Evolutionary conservation across 305 asterid genomes (phyloP).

Genomic region (Fraxinus baroniana): DNA sequence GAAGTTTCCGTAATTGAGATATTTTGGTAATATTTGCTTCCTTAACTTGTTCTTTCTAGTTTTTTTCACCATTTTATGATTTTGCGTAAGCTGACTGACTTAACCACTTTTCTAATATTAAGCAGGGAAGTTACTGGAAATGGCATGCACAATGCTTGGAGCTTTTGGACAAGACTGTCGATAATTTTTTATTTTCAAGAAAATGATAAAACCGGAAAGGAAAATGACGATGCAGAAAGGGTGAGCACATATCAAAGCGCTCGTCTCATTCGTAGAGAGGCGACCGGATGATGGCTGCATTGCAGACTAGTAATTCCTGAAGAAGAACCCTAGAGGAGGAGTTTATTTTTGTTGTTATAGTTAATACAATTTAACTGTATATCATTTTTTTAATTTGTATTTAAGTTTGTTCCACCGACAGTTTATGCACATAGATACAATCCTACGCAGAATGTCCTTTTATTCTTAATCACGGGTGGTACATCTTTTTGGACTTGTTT

Average conservation of each 20-base stretch:
- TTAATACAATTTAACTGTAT: constrained; percentile 64
- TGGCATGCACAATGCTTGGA: constrained; percentile 65
- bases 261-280: constrained; percentile 8
- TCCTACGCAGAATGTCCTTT: neutral
- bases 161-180: constrained; percentile 59
- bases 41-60: neutral
- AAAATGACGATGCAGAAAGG: constrained; percentile 21
- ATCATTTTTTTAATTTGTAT: constrained; percentile 72
- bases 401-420: constrained; percentile 46
- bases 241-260: constrained; percentile 17
- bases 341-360: constrained; percentile 30
- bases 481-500: constrained; percentile 15
- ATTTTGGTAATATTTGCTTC: neutral
- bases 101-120: neutral
- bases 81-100: neutral
- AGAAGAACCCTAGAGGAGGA: constrained; percentile 32
- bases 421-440: constrained; percentile 38
- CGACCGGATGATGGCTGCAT: constrained; percentile 18
- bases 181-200: constrained; percentile 31
- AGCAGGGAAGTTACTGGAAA: constrained; percentile 78
- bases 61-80: neutral
- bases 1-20: neutral
- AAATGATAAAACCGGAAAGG: neutral
- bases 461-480: neutral
- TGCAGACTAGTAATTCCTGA: constrained; percentile 34